Base-by-base conservation (phyloP, 2,329 filamentous ascomycete genomes). In the Tolypocladium guangdongense region DNA sequence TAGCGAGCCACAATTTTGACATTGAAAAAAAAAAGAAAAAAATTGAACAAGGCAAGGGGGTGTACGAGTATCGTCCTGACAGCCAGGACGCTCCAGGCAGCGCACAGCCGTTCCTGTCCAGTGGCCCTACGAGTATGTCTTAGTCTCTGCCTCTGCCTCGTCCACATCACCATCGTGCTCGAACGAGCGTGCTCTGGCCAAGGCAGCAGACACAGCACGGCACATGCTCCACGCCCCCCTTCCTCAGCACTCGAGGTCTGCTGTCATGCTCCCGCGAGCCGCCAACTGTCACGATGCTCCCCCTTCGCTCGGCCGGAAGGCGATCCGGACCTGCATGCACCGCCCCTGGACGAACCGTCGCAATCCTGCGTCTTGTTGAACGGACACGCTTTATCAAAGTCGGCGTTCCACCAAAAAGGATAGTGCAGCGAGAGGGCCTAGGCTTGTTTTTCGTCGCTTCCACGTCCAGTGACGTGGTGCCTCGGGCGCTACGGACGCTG, bases 181-280 rank as follows among this genome's bases (percentile, higher is more conserved):
- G n/a, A n/a, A n/a, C n/a, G n/a, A 14, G 24, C 2, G n/a, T 18
- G 41, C 41, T 22, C 27, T 30, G 30, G 27, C 27, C 24, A 30
- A 32, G 24, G 14, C 24, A 24, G 30, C 43, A 46, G 43, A 46
- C 43, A 32, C 27, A 27, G 27, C 43, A 46, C 43, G 43, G 43
- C 24, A 46, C 24, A 45, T 14, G 22, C 16, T 46, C 24, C 43
- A 46, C 43, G 43, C 43, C 43, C 43, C 39, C 41, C 18, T n/a
- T 12, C 27, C 27, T 6, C 27, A n/a, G n/a, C n/a, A n/a, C n/a
- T n/a, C n/a, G 22, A 27, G 14, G 24, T 45, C 24, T 30, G 22
- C 41, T 30, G 41, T 45, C 22, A 22, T 22, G 41, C 12, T 45
- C 11, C 22, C 22, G 18, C 22, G 22, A 45, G 41, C 41, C 14